Base-by-base conservation (phyloP, 352 stramenopile species). In the Stramenopiles sp. region DNA sequence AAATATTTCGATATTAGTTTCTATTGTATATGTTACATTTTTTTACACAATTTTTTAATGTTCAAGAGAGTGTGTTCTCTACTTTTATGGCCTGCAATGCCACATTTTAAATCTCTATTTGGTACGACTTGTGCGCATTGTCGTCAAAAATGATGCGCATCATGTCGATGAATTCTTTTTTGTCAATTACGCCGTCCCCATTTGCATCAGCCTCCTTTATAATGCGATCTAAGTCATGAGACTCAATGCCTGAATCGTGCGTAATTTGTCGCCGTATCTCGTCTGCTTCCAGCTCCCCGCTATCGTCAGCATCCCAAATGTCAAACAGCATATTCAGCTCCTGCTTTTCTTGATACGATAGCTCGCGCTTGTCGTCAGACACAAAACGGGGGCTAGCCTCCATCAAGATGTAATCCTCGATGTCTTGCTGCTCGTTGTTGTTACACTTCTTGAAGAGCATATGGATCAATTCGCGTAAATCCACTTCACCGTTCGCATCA, bases 101-200 rank as follows among this genome's bases (percentile, higher is more conserved):
- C n/a, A n/a, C n/a, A n/a, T n/a, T 71, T 71, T 71, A 71, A 71
- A 71, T 22, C 55, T 71, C 55, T 22, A 71, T 27, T 71, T 22
- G 22, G 55, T 71, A 71, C 27, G 55, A 25, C 27, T 71, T 71
- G 55, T 71, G 55, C 55, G 27, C 22, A 71, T 71, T 71, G 55
- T 71, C 55, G 27, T 71, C 55, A 27, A 71, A 71, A 71, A 71
- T 22, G 22, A 25, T 27, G 22, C 55, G 22, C 55, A 71, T 71
- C 55, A 71, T 71, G 22, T 71, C 55, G 22, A 71, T 27, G 27
- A 71, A 71, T 71, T 71, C 55, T 71, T 71, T 71, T 71, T 71
- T 71, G 27, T 71, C 55, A 27, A 71, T 71, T 22, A 71, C 55
- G 27, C 55, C 55, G 55, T 71, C 55, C 27, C 27, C 27, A 27